Conservation (phyloP, 2,329 filamentous ascomycete genomes). For the Celoporthe dispersa region DNA sequence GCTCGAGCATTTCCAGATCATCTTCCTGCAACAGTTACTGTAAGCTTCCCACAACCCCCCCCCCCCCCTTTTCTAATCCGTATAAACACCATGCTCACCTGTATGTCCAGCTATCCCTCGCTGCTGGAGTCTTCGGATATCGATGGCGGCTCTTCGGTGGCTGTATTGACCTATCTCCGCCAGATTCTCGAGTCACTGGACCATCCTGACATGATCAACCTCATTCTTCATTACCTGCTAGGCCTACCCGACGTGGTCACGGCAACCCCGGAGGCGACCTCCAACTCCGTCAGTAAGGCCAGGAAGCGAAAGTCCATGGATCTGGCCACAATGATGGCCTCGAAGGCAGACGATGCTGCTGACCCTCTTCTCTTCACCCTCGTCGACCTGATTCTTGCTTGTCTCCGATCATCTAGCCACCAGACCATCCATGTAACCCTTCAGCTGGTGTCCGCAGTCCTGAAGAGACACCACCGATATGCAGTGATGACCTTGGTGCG, state of each 20-base stretch:
- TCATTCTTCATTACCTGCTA: conserved; percentile 90
- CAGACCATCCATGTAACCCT: conserved; percentile 91
- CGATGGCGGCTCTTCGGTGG: conserved; percentile 94
- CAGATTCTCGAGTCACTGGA: conserved; percentile 90
- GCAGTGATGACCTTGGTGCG: conserved; percentile 77
- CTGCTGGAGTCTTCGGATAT: conserved; percentile 95
- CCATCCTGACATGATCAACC: conserved; percentile 90
- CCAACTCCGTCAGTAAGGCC: conserved; percentile 66
- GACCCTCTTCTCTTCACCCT: conserved; percentile 92
- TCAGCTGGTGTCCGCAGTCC: conserved; percentile 82
- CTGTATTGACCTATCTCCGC: conserved; percentile 89
- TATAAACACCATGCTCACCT: conserved; percentile 11
- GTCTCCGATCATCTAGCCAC: conserved; percentile 79
- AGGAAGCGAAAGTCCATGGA: conserved; percentile 89
- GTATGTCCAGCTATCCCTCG: conserved; percentile 76
- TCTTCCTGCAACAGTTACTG: conserved; percentile 93
- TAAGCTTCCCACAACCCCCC: conserved; percentile 52
- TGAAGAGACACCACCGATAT: conserved; percentile 87
- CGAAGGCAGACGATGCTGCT: conserved; percentile 71
- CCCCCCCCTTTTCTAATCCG: background rate
- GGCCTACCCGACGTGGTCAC: conserved; percentile 69
- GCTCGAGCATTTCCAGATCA: conserved; percentile 94
- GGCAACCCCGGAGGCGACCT: conserved; percentile 42
- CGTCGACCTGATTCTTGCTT: conserved; percentile 86
- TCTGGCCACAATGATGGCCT: conserved; percentile 77